Evolutionary conservation across 1,139 yeast species (phyloP).

Genomic region (Yamadazyma taylorii): DNA sequence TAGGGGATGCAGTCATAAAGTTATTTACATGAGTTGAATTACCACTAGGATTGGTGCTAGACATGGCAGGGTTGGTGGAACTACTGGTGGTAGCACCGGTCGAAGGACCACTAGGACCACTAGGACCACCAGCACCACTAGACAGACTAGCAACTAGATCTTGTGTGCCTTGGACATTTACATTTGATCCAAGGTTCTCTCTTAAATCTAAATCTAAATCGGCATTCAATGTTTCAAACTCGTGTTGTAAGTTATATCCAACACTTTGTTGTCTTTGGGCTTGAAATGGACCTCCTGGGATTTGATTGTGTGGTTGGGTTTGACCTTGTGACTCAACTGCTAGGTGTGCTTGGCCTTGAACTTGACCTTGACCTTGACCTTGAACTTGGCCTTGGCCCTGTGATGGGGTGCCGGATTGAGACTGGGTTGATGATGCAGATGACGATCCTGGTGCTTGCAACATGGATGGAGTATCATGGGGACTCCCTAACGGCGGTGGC

Average conservation of each 20-base stretch:
- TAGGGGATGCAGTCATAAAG: constrained; percentile 9
- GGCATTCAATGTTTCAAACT: constrained; percentile 46
- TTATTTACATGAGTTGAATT: constrained; percentile 1
- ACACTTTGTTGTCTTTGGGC: constrained; percentile 41
- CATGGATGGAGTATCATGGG: not conserved
- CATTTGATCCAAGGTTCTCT: constrained; percentile 1
- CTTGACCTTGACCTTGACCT: constrained; percentile 1
- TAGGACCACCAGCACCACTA: too few species aligned
- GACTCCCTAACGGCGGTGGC: constrained; percentile 36
- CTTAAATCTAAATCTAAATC: constrained; percentile 49
- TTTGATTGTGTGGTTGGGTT: not conserved
- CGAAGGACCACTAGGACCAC: too few species aligned
- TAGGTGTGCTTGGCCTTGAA: too few species aligned
- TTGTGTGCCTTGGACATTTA: not conserved
- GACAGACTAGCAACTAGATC: too few species aligned
- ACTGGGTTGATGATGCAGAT: constrained; percentile 5
- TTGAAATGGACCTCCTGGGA: constrained; percentile 13
- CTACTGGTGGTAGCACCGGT: too few species aligned
- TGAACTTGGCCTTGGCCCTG: not conserved
- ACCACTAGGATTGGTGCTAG: constrained; percentile 1
- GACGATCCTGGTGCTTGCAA: too few species aligned
- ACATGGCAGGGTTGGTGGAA: not conserved
- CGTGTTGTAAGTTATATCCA: constrained; percentile 47
- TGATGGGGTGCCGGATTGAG: constrained; percentile 2
- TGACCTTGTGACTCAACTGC: too few species aligned